These are phyloP conservation scores for Xanthoconium separans DNA, from an alignment of 1,284 basidiomycete genomes.

Conservation along the genomic window DNA sequence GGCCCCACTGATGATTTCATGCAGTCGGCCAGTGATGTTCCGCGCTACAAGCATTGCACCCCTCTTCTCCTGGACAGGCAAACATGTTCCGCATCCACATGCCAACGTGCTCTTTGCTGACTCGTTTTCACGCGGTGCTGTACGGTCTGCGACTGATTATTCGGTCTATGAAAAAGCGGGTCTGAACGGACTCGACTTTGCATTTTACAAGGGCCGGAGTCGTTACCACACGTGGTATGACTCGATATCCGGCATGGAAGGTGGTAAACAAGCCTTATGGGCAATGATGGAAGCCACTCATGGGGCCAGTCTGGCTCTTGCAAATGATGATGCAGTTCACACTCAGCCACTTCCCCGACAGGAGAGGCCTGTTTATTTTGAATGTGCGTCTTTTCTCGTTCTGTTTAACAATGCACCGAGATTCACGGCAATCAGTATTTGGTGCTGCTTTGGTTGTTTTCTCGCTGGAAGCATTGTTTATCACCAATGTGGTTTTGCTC, in stretches of 20 bases:
- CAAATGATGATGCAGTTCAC: conserved; percentile 39
- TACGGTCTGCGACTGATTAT: conserved; percentile 71
- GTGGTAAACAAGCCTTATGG: conserved; percentile 61
- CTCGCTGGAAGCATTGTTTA: conserved; percentile 48
- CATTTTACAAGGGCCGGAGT: conserved; percentile 69
- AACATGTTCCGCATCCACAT: conserved; percentile 59
- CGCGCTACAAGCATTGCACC: conserved; percentile 57
- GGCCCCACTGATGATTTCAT: conserved; percentile 9
- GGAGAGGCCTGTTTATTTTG: conserved; percentile 63
- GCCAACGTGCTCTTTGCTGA: conserved; percentile 66
- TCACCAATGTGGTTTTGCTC: conserved; percentile 59
- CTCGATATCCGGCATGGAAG: conserved; percentile 53
- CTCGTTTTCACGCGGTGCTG: conserved; percentile 56
- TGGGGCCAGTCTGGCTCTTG: conserved; percentile 52
- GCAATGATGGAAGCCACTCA: conserved; percentile 68
- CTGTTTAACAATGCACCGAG: neutral
- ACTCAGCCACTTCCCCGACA: conserved; percentile 5
- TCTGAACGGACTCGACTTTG: conserved; percentile 68
- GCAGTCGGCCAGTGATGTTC: conserved; percentile 65
- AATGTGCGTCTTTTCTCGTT: conserved; percentile 47
- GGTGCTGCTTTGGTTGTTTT: conserved; percentile 55
- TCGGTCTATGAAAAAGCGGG: conserved; percentile 52
- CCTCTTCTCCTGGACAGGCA: conserved; percentile 47
- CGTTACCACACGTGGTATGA: conserved; percentile 73
- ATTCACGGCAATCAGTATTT: conserved; percentile 49